These are phyloP conservation scores for Actinomortierella wolfii DNA, from an alignment of 371 early-diverging fungal species.

Conservation along the genomic window DNA sequence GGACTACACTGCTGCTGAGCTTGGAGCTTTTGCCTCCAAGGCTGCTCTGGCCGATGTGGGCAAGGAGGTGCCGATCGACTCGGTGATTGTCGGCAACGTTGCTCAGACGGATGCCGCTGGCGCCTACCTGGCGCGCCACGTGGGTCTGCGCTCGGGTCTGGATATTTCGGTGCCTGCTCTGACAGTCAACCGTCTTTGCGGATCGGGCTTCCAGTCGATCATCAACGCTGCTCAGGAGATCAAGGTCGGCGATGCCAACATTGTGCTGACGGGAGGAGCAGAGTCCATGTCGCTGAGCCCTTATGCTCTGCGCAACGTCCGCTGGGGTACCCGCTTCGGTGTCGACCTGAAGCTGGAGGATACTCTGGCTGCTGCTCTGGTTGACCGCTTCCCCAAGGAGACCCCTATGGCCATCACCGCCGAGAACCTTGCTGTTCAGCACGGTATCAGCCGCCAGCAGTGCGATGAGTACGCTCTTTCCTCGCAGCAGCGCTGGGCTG, in stretches of 20 bases:
- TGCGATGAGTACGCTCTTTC: slow-evolving; percentile 87
- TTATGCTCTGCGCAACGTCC: slow-evolving; percentile 75
- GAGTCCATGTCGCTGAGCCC: slow-evolving; percentile 95
- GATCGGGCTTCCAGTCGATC: slow-evolving; percentile 94
- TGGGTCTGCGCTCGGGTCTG: slow-evolving; percentile 87
- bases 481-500: slow-evolving; percentile 86
- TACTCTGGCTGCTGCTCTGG: slow-evolving; percentile 81
- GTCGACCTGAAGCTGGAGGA: slow-evolving; percentile 88
- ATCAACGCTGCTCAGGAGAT: slow-evolving; percentile 95
- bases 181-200: slow-evolving; percentile 95
- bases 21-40: slow-evolving; percentile 90
- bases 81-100: slow-evolving; percentile 96
- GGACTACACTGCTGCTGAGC: slow-evolving; percentile 78
- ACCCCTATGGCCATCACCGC: slow-evolving; percentile 97
- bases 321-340: slow-evolving; percentile 89
- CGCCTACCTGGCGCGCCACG: slow-evolving; percentile 91
- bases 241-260: slow-evolving; percentile 75
- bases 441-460: slow-evolving; percentile 81
- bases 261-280: slow-evolving; percentile 91
- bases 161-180: slow-evolving; percentile 84
- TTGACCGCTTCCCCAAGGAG: slow-evolving; percentile 85
- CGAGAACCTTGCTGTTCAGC: slow-evolving; percentile 90
- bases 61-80: slow-evolving; percentile 74
- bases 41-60: slow-evolving; percentile 85
- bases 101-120: slow-evolving; percentile 84